Evolutionary conservation across 495 filamentous ascomycete genomes (phyloP), one percentile per base, ranked within the genome.

Genomic region (Podospora comata): DNA sequence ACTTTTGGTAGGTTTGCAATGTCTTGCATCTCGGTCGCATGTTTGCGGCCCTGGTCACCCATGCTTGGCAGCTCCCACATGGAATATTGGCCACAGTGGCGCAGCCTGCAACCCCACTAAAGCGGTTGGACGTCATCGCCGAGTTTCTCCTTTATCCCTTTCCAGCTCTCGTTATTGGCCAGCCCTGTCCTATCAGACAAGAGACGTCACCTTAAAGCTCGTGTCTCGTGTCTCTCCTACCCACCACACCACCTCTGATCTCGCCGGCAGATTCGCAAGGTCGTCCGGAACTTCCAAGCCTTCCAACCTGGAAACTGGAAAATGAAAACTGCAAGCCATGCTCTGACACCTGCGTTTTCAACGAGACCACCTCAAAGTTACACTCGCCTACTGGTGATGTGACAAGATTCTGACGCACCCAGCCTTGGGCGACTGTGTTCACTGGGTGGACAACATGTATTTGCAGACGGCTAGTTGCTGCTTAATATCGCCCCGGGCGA

Each of bases 101-200:
- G 55, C 55, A 58, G 55, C 55, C 11, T 16, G 9, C 39, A 23
- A 23, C 23, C 23, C 1, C 1, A 48, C 39, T 13, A 11, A 58
- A 58, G 23, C 55, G n/a, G 55, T 58, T 58, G 55, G 55, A 58
- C 55, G 55, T 58, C 55, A 58, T 58, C 55, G 55, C 55, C n/a
- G 55, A 15, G 55, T 20, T 58, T 58, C 55, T 58, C 39, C 1
- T 48, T 48, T 48, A 5, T 6, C 39, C 39, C 15, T 13, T 48
- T 48, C 9, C 39, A 11, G 13, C 9, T 48, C 5, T 48, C 15
- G 39, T 48, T 16, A 58, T 58, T 58, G 55, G 55, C 55, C 55
- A 58, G 55, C 55, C 55, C 55, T 58, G 55, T 2, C 55, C 55
- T 58, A 26, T 13, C 55, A 20, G 55, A 7, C 55, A 4, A 58